Evolutionary conservation across 257 asterid genomes (phyloP), one percentile per base, ranked within the genome.

Genomic region (Ophiorrhiza pumila): DNA sequence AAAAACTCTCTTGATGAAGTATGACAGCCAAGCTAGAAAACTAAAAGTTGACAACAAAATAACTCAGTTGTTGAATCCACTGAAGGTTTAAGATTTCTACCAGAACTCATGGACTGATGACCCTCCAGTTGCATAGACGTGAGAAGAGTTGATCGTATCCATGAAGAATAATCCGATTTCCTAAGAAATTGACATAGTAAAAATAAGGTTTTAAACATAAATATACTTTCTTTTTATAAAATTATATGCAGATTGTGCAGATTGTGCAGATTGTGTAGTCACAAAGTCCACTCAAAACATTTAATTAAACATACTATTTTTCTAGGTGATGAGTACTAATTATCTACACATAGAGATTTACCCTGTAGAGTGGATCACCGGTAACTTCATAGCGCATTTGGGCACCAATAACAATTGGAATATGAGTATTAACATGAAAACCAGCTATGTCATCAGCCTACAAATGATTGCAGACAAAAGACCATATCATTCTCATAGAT

Each of bases 71-170:
- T 34, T 22, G 13, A 20, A 11, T 22, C 31, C 29, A 14, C 17
- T 50, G 15, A 52, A 37, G 31, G 27, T 31, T 57, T 31, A 37
- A 37, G 42, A 57, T 57, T 31, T 58, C 25, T 87, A 90, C 97
- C 98, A 91, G 83, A 85, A 83, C 70, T 93, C 98, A 42, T 71
- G 9, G 4, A 71, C 82, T 39, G 97, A 89, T 53, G 98, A 89
- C 72, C 98, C 98, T 83, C 98, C 98, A 0, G 98, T 93, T 57
- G 97, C 98, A 32, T 91, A 93, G 80, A 81, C 77, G 69, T 93
- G 98, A 25, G 98, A 90, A 45, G 96, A 80, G 87, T 93, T 93
- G 18, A 93, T 82, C 7, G 81, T 82, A 35, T 90, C 91, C 96
- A 93, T 79, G 85, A 93, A 93, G 72, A 69, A 91, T n/a, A 81